Evolutionary conservation across 495 filamentous ascomycete species (phyloP), one percentile per base, ranked within the genome.

Genomic region (Aspergillus haitiensis): DNA sequence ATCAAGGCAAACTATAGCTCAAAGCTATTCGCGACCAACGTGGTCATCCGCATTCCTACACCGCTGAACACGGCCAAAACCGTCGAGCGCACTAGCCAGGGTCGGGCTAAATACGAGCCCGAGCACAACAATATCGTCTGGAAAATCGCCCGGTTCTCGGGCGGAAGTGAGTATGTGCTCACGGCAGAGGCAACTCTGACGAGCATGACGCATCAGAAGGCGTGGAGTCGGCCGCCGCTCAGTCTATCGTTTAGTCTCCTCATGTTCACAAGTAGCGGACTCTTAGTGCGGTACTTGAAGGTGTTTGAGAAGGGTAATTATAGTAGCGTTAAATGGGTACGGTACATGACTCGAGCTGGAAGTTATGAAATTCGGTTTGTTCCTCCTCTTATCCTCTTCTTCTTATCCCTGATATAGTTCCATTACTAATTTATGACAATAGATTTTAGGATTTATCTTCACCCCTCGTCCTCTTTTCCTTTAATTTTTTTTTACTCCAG

Each of bases 251-350:
- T 99, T 68, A 91, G 86, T 56, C 73, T 99, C 65, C 78, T 99
- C 65, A 99, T 99, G 95, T 99, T 99, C 74, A 99, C 95, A 37
- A 93, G 88, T 67, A 91, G 86, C 1, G 95, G 94, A 13, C 72
- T 99, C 66, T 70, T 99, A 63, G 95, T 99, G 51, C 77, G 95
- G 44, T 99, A 99, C 75, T 76, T 99, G 59, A 99, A 99, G 78
- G 95, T 99, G 31, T 99, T 99, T 78, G 95, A 99, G 82, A 99
- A 99, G 86, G 91, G 82, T 70, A 97, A 98, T 75, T 99, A 99
- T 70, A 93, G 88, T 57, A 95, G 90, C 65, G 95, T 99, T 9
- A 99, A 99, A 70, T 99, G 95, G 95, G 95, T 99, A 64, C 78
- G 95, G 66, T 99, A 99, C 75, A 99, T 99, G 95, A 99, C 95